A percentile compares a stretch with the other conserved stretches of the same genome.
These are phyloP conservation scores for Suillus ampliporus DNA, from an alignment of 768 basidiomycete species.

Conservation along the genomic window DNA sequence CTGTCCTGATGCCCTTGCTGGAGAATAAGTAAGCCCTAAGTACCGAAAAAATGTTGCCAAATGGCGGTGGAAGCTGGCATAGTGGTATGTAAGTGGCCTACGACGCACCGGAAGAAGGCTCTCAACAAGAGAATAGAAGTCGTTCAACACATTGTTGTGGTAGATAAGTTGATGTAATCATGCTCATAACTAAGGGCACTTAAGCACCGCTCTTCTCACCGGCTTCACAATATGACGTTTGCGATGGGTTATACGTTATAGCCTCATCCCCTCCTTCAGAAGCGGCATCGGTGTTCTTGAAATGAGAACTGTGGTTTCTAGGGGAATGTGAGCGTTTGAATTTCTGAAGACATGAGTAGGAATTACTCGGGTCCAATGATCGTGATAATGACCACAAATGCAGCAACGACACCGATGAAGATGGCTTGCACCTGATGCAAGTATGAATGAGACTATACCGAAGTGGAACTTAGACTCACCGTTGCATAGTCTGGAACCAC, in stretches of 20 bases:
- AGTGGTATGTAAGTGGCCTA: background rate
- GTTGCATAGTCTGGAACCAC: slow-evolving; percentile 70
- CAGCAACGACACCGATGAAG: slow-evolving; percentile 48
- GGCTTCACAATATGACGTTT: background rate
- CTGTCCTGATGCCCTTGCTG: too few relatives aligned
- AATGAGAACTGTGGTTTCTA: slow-evolving; percentile 78
- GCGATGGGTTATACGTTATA: slow-evolving; percentile 31
- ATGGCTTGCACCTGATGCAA: slow-evolving; percentile 13
- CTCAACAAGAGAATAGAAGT: background rate
- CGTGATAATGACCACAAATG: slow-evolving; percentile 76
- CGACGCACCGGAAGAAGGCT: background rate
- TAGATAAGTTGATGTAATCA: background rate
- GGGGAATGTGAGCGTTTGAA: background rate
- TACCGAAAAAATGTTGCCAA: background rate
- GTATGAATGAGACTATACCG: slow-evolving; percentile 43
- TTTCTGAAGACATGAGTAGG: background rate
- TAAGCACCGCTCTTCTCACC: background rate
- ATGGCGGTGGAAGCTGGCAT: too few relatives aligned
- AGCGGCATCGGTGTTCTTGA: slow-evolving; percentile 81
- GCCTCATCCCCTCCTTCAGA: slow-evolving; percentile 73
- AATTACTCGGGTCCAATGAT: slow-evolving; percentile 81
- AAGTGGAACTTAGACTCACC: slow-evolving; percentile 9
- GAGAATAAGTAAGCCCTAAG: too few relatives aligned
- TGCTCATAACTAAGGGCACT: background rate
- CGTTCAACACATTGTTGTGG: background rate